Evolutionary conservation across 1,139 yeast species (phyloP).

Genomic region (Debaryomyces fabryi): DNA sequence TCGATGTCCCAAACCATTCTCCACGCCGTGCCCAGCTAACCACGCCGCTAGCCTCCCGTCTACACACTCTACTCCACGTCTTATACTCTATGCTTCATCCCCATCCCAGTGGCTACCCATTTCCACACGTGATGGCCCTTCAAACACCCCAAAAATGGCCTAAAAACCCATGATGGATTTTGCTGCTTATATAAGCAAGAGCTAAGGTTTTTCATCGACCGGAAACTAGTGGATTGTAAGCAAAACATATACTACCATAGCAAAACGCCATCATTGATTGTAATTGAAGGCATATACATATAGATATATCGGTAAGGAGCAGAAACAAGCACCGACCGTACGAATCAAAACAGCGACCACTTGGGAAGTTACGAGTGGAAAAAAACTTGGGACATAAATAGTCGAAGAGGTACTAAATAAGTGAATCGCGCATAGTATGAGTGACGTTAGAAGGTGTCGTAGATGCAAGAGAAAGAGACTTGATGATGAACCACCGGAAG

Average conservation of each 20-base stretch:
- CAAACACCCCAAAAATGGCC: not conserved
- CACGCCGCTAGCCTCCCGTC: not conserved
- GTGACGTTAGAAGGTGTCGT: conserved; percentile 52
- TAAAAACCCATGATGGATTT: not conserved
- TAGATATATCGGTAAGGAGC: not conserved
- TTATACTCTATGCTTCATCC: not conserved
- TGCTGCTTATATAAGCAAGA: not conserved
- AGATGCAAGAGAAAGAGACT: conserved; percentile 62
- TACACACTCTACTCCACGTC: not conserved
- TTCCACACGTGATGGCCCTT: not conserved
- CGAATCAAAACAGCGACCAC: not conserved
- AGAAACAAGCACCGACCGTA: not conserved
- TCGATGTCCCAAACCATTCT: not conserved
- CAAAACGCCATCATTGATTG: not conserved
- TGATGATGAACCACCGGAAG: conserved; percentile 62
- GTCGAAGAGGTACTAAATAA: not conserved
- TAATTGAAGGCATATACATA: conserved; percentile 1
- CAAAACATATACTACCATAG: not conserved
- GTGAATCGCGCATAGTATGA: conserved; percentile 13
- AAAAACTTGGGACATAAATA: conserved; percentile 1
- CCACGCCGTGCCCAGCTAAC: not conserved
- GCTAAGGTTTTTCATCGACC: conserved; percentile 4
- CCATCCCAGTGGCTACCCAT: not conserved
- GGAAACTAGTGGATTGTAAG: not conserved
- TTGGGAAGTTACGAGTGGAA: not conserved